These are phyloP conservation scores for Monilinia fructigena DNA, from an alignment of 2,329 filamentous ascomycete genomes.

Conservation along the genomic window DNA sequence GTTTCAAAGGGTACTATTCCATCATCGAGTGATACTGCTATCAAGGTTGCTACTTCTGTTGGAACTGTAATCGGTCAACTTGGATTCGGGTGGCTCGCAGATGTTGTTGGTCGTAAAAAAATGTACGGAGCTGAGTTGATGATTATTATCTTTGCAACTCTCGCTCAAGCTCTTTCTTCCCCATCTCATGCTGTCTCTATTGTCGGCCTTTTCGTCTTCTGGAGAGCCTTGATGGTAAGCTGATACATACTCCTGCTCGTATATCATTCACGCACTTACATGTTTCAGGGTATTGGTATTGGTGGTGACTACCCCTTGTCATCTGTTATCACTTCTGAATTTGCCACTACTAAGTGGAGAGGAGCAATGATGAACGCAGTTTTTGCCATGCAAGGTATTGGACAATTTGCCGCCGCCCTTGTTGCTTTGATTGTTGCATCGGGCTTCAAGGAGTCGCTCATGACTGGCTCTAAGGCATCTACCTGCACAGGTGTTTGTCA, in stretches of 20 bases:
- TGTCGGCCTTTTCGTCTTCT: constrained; percentile 71
- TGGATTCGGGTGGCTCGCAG: constrained; percentile 75
- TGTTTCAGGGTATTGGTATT: constrained; percentile 56
- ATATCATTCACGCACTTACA: constrained; percentile 37
- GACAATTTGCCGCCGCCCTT: constrained; percentile 73
- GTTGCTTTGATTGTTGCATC: constrained; percentile 73
- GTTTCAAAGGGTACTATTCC: constrained; percentile 56
- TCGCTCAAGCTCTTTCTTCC: constrained; percentile 68
- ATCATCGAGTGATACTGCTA: constrained; percentile 68
- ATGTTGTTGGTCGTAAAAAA: constrained; percentile 72
- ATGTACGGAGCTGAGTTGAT: constrained; percentile 80
- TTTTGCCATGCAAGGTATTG: constrained; percentile 84
- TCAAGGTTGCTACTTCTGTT: constrained; percentile 81
- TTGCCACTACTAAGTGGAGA: constrained; percentile 80
- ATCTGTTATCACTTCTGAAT: constrained; percentile 83
- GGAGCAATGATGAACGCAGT: constrained; percentile 86
- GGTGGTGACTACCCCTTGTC: constrained; percentile 80
- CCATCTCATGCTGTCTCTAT: constrained; percentile 62
- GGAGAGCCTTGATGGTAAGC: constrained; percentile 68
- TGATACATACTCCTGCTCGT: no score
- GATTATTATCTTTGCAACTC: constrained; percentile 74
- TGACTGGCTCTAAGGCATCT: constrained; percentile 49
- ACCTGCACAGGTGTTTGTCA: constrained; percentile 64
- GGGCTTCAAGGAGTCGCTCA: constrained; percentile 66
- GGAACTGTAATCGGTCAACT: constrained; percentile 83